phyloP scores from a whole-genome alignment of 208 protist genomes.

The Angomonas deanei region DNA sequence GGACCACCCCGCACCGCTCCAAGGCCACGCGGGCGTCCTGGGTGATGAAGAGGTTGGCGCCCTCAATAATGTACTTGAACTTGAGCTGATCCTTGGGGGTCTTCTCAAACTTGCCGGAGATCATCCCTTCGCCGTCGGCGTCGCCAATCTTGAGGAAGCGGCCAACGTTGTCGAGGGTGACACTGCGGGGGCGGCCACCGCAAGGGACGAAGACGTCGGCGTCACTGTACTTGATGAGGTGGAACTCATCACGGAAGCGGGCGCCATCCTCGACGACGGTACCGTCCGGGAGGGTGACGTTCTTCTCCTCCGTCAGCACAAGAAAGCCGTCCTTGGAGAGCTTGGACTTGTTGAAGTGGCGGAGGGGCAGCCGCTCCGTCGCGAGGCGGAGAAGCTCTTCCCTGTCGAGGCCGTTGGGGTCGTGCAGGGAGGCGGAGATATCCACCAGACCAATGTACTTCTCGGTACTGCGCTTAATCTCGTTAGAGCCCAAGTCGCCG shows the following conservation, averaged over 20 bases:
- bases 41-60: slow-evolving; percentile 97
- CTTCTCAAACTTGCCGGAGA: slow-evolving; percentile 49
- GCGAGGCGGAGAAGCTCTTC: slow-evolving; percentile 87
- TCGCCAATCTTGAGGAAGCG: slow-evolving; percentile 66
- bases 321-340: slow-evolving; percentile 87
- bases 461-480: slow-evolving; percentile 92
- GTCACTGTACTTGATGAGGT: slow-evolving; percentile 78
- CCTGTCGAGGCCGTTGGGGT: slow-evolving; percentile 89
- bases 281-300: slow-evolving; percentile 87
- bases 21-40: slow-evolving; percentile 91
- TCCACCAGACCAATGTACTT: slow-evolving; percentile 92
- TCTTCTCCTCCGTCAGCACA: slow-evolving; percentile 83
- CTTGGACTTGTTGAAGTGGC: slow-evolving; percentile 84
- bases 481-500: slow-evolving; percentile 95
- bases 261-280: slow-evolving; percentile 56
- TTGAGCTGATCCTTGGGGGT: slow-evolving; percentile 43
- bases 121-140: slow-evolving; percentile 61
- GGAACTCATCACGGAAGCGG: slow-evolving; percentile 92
- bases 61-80: slow-evolving; percentile 95
- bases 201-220: slow-evolving; percentile 96
- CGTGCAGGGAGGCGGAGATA: slow-evolving; percentile 91
- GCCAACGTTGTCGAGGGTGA: slow-evolving; percentile 91
- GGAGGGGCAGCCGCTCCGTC: slow-evolving; percentile 58
- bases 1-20: slow-evolving; percentile 77
- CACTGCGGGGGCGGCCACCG: slow-evolving; percentile 92